These are phyloP conservation scores for Tolypocladium tropicale DNA, from an alignment of 2,329 filamentous ascomycete species.

Conservation along the genomic window DNA sequence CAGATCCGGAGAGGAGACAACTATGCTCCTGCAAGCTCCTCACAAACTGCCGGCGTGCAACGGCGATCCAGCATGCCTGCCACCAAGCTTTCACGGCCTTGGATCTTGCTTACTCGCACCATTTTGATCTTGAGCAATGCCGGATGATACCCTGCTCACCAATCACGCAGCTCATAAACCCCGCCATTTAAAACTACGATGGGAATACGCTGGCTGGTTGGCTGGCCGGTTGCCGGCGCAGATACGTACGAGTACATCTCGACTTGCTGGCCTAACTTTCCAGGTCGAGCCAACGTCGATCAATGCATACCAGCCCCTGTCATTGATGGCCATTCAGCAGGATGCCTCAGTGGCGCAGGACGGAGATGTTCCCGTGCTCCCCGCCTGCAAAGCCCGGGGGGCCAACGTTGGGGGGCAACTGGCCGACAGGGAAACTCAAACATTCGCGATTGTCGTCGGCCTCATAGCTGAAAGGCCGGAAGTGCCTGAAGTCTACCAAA, in stretches of 20 bases:
- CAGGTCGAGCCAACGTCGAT: not conserved
- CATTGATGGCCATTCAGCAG: not conserved
- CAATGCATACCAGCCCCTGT: not conserved
- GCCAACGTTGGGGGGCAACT: not conserved
- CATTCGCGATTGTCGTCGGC: too few species aligned
- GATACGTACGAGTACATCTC: not conserved
- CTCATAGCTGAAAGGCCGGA: too few species aligned
- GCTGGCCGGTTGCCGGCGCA: not conserved
- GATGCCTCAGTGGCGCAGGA: not conserved
- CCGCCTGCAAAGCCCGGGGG: not conserved
- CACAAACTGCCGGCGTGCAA: not conserved
- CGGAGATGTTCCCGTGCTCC: slow-evolving; percentile 1
- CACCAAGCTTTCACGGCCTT: not conserved
- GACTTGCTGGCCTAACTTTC: not conserved
- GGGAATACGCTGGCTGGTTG: not conserved
- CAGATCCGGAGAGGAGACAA: not conserved
- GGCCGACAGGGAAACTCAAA: not conserved
- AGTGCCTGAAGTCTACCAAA: too few species aligned
- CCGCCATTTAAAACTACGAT: not conserved
- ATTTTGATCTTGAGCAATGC: not conserved
- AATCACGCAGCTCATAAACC: not conserved
- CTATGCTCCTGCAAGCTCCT: not conserved
- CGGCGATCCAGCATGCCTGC: not conserved
- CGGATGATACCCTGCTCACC: not conserved
- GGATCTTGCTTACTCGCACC: not conserved